phyloP scores from a whole-genome alignment of 2,329 filamentous ascomycete species.

The Fusarium beomiforme region DNA sequence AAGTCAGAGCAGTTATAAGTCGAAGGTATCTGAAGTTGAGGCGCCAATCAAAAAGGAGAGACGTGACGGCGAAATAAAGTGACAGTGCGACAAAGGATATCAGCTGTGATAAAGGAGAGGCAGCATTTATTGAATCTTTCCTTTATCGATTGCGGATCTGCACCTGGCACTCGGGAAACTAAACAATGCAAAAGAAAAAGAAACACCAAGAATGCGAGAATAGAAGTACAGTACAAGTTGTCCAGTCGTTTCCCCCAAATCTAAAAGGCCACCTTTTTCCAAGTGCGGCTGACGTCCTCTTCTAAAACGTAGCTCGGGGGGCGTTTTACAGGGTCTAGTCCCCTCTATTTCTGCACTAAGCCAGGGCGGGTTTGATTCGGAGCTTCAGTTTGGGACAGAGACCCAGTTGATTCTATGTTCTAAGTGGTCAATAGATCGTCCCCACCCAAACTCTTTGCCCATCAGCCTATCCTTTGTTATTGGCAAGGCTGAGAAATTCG shows the following conservation, averaged over 20 bases:
- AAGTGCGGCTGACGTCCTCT: slow-evolving; percentile 36
- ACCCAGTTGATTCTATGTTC: slow-evolving; percentile 6
- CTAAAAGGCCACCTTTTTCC: slow-evolving; percentile 39
- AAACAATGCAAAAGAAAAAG: slow-evolving; percentile 14
- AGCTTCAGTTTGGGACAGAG: background rate
- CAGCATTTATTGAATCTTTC: slow-evolving; percentile 26
- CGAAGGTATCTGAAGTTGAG: slow-evolving; percentile 7
- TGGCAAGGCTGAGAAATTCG: slow-evolving; percentile 42
- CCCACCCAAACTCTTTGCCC: slow-evolving; percentile 24
- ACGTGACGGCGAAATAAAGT: slow-evolving; percentile 1
- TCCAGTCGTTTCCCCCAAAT: slow-evolving; percentile 10
- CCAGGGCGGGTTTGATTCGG: slow-evolving; percentile 15
- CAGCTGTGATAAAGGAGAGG: slow-evolving; percentile 28
- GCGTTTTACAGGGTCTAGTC: slow-evolving; percentile 20
- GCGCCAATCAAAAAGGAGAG: slow-evolving; percentile 35
- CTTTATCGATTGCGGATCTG: slow-evolving; percentile 17
- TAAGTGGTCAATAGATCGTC: slow-evolving; percentile 5
- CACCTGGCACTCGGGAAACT: slow-evolving; percentile 33
- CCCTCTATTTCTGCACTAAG: slow-evolving; percentile 17
- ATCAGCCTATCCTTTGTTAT: slow-evolving; percentile 35
- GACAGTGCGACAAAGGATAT: slow-evolving; percentile 11
- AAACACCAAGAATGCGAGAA: slow-evolving; percentile 27
- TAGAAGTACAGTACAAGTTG: slow-evolving; percentile 23
- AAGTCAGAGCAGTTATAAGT: slow-evolving; percentile 15
- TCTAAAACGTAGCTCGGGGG: slow-evolving; percentile 29